Evolutionary conservation across 208 protist genomes (phyloP), one percentile per base, ranked within the genome.

Genomic region (Trichomonas vaginalis): DNA sequence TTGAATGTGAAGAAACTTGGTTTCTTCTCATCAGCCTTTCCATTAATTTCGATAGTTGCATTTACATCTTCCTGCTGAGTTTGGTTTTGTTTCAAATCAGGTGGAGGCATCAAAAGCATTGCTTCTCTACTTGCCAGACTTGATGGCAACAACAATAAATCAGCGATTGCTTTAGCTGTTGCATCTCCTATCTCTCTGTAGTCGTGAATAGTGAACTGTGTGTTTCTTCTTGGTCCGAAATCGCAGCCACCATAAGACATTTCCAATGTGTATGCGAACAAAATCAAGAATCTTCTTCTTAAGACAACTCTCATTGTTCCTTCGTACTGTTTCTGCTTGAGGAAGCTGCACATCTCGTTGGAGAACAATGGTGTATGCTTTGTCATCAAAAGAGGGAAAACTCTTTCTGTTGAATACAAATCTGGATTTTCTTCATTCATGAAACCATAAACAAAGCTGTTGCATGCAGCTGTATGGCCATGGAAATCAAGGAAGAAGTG

Each of bases 291-390:
- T 8, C 45, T 35, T 8, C 86, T 48, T 39, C 86, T 48, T 8
- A 92, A 51, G 0, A 92, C 86, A 39, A 92, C 86, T 51, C 86
- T 48, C 86, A 92, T 92, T 92, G 86, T 92, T 51, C 86, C 45
- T 51, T 92, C 86, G 46, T 92, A 92, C 8, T 35, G 27, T 47
- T 92, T 45, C 35, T 92, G 86, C 17, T 92, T 92, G 2, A 92
- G 17, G n/a, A 48, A 92, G 12, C 40, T 48, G n/a, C 86, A 92
- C 86, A 92, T 92, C 45, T 92, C 86, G 37, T 92, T 92, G 1
- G 86, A 92, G 37, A 92, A 92, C 4, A 92, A 32, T 39, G 40
- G 40, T 17, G 86, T 92, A 39, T 92, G 45, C 15, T 92, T 92
- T 51, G 86, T 92, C 86, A 92, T 92, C 0, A 92, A 15, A 12